Percentiles rank a stretch among this genome's conserved stretches.
Conservation (phyloP, 768 basidiomycete species). For the Hysterangium stoloniferum region DNA sequence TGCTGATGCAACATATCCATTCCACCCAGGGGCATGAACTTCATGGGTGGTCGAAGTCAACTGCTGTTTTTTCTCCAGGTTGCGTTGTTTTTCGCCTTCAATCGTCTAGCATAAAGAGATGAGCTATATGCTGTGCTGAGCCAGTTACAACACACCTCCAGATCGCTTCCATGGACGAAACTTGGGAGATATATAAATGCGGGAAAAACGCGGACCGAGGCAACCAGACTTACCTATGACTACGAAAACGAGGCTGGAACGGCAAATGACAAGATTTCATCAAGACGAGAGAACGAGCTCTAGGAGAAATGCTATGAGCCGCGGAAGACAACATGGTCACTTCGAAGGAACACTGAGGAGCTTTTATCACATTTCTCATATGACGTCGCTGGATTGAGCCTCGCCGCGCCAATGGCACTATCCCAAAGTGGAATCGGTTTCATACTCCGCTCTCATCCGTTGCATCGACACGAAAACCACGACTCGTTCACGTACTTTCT, state of each 20-base stretch:
- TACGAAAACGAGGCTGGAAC: too few relatives aligned
- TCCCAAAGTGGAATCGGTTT: not conserved
- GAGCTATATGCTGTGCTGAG: not conserved
- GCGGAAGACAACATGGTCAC: conserved; percentile 22
- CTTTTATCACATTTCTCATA: not conserved
- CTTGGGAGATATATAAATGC: conserved; percentile 12
- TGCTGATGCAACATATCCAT: conserved; percentile 51
- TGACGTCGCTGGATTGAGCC: conserved; percentile 9
- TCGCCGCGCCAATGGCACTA: not conserved
- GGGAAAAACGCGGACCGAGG: not conserved
- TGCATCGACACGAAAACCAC: conserved; percentile 4
- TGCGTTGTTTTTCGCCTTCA: conserved; percentile 46
- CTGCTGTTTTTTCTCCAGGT: conserved; percentile 36
- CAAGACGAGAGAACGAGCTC: too few relatives aligned
- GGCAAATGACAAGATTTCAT: too few relatives aligned
- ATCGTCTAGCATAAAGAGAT: conserved; percentile 29
- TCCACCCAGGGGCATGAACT: conserved; percentile 61
- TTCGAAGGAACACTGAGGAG: not conserved
- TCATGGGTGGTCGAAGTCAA: conserved; percentile 40
- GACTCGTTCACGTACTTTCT: conserved; percentile 1
- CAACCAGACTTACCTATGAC: not conserved
- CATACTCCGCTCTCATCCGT: conserved; percentile 3
- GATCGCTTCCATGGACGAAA: conserved; percentile 54
- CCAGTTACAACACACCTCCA: conserved; percentile 31
- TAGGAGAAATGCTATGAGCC: conserved; percentile 19